Conservation (phyloP, 192 early-diverging fungal species). For the Coemansia reversa region DNA sequence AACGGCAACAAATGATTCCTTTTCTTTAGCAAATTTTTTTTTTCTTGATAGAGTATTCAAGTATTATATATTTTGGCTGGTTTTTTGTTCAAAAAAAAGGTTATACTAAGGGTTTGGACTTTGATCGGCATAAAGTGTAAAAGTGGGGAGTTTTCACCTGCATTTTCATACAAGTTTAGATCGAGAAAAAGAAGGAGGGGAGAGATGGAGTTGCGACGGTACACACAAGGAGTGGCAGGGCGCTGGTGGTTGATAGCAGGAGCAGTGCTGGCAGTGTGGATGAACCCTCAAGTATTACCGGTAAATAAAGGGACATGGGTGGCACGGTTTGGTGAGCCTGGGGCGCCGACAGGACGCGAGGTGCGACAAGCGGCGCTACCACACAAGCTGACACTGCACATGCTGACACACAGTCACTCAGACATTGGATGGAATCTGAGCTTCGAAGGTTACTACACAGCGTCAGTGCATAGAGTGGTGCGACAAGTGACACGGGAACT, state of each 20-base stretch:
- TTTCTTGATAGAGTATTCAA: too few relatives aligned
- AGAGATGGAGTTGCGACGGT: conserved; percentile 1
- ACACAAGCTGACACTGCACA: conserved; percentile 34
- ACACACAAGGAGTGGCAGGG: conserved; percentile 7
- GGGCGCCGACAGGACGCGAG: conserved; percentile 26
- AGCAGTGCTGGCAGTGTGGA: conserved; percentile 9
- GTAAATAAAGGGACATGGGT: conserved; percentile 38
- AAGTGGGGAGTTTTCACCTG: too few relatives aligned
- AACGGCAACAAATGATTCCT: too few relatives aligned
- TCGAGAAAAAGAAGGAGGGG: too few relatives aligned
- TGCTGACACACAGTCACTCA: conserved; percentile 49
- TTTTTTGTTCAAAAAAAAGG: too few relatives aligned
- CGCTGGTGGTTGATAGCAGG: neutral
- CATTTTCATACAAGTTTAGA: too few relatives aligned
- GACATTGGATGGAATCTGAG: conserved; percentile 55
- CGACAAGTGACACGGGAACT: conserved; percentile 22
- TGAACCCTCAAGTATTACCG: conserved; percentile 31
- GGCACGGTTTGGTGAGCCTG: conserved; percentile 31
- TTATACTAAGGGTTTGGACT: too few relatives aligned
- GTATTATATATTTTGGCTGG: too few relatives aligned
- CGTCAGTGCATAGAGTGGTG: conserved; percentile 33
- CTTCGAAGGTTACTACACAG: conserved; percentile 36
- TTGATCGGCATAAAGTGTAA: too few relatives aligned
- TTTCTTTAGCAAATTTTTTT: neutral
- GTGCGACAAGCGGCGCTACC: conserved; percentile 6